Conservation (phyloP, 1,139 yeast genomes). For the Kluyveromyces sp. region DNA sequence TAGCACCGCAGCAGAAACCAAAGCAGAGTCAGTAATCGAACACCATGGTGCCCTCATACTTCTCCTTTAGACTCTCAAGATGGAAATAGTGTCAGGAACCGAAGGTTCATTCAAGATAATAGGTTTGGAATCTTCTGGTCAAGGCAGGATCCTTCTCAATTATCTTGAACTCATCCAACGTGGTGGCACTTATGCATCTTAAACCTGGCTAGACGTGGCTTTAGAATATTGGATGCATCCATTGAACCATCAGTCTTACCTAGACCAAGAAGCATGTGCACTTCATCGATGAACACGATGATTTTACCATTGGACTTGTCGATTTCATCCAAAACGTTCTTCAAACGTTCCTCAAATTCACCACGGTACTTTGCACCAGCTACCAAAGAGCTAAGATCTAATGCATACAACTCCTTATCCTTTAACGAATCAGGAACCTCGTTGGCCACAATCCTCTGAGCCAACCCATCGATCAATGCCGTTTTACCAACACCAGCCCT, state of each 20-base stretch:
- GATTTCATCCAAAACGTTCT: conserved; percentile 75
- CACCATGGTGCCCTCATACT: conserved; percentile 97
- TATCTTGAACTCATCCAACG: conserved; percentile 80
- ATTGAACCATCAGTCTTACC: conserved; percentile 95
- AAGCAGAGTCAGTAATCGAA: conserved; percentile 90
- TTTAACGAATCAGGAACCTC: conserved; percentile 94
- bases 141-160: conserved; percentile 90
- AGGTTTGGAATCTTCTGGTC: conserved; percentile 84
- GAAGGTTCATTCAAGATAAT: conserved; percentile 85
- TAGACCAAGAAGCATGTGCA: conserved; percentile 82
- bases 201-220: conserved; percentile 93
- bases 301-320: conserved; percentile 74
- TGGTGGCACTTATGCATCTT: conserved; percentile 95
- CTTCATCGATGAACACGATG: conserved; percentile 85
- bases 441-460: conserved; percentile 82
- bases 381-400: conserved; percentile 82
- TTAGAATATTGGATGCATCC: conserved; percentile 87
- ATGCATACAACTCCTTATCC: conserved; percentile 69
- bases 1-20: conserved; percentile 88
- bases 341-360: conserved; percentile 88
- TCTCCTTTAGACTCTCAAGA: conserved; percentile 82
- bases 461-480: conserved; percentile 91
- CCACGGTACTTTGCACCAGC: conserved; percentile 95
- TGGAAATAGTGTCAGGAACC: conserved; percentile 86
- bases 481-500: conserved; percentile 98